Base-by-base conservation (phyloP, 179 eudicot species). In the Patellifolia procumbens region DNA sequence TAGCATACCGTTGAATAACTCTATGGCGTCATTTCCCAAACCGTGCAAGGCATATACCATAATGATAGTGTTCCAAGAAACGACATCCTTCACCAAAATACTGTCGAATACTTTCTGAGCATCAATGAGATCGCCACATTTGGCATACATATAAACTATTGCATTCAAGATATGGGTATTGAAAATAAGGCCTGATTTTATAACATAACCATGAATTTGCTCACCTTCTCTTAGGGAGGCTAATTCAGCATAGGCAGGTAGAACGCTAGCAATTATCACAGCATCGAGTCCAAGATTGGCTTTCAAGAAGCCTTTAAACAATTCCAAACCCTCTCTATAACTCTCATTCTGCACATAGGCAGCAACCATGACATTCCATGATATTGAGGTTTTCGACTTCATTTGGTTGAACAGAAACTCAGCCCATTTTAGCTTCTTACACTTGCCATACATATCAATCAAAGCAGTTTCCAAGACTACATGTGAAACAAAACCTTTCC, bases 41-140 rank as follows among this genome's bases (percentile, higher is more conserved):
- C 97, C 92, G 74, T 92, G 92, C 66, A 92, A 81, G 11, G 90
- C 92, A 79, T 88, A 87, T 43, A 88, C 93, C 91, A 89, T 87
- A 46, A 91, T 89, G 56, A 92, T 79, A 20, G 92, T 84, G 85
- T 93, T 91, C 97, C 97, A 91, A 13, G 94, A 86, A 74, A 89
- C 77, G 58, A 88, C 74, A 85, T 93, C 90, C 87, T 87, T 92
- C 20, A 35, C 61, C 45, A 31, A 22, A 61, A 86, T 75, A 26
- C 56, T 45, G 53, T 89, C 89, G 76, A 92, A 89, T 67, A 85
- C 24, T 65, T 82, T 77, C 48, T 68, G 63, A 29, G 92, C 89
- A 68, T 81, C 70, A 32, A 63, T 66, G 39, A 92, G 88, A 73
- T 89, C 90, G 55, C 96, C 97, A 82, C 90, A 88, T 79, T 85